Percentiles rank a stretch among this genome's conserved stretches.
Conservation (phyloP, 2,329 filamentous ascomycete genomes). For the Biscogniauxia sp. region DNA sequence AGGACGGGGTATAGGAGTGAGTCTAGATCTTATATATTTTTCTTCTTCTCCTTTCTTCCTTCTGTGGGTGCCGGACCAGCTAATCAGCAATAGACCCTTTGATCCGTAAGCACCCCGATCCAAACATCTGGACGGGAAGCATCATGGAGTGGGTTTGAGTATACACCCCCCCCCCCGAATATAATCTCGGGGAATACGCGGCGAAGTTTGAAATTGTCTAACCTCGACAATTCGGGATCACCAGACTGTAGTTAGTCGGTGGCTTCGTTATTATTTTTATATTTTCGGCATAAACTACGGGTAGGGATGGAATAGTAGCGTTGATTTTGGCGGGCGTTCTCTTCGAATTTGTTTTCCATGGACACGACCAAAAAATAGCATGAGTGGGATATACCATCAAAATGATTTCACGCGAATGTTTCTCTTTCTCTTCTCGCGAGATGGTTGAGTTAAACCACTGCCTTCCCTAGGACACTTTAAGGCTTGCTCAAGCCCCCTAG, state of each 20-base stretch:
- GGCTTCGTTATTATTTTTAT: neutral
- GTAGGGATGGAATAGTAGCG: neutral
- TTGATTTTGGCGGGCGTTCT: neutral
- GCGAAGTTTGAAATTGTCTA: neutral
- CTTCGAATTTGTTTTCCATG: neutral
- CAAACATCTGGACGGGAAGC: constrained; percentile 30
- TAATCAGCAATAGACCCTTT: constrained; percentile 25
- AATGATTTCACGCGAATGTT: neutral
- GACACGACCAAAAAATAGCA: neutral
- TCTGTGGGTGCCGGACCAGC: neutral
- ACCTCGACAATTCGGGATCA: neutral
- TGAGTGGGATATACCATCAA: constrained; percentile 3
- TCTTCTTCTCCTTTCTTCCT: neutral
- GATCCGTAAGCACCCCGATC: constrained; percentile 28
- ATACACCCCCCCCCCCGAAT: neutral
- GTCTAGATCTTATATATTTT: constrained; percentile 3
- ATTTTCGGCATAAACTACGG: neutral
- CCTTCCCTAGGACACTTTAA: neutral
- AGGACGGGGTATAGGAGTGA: constrained; percentile 26
- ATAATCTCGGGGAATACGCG: neutral
- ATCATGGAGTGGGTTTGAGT: constrained; percentile 28
- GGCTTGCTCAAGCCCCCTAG: no score
- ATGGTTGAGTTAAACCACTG: neutral
- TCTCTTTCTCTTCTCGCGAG: neutral
- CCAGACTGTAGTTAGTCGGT: neutral